Percentiles rank a stretch among this genome's conserved stretches.
These are phyloP conservation scores for Verruconis gallopava DNA, from an alignment of 2,329 filamentous ascomycete species.

Conservation along the genomic window DNA sequence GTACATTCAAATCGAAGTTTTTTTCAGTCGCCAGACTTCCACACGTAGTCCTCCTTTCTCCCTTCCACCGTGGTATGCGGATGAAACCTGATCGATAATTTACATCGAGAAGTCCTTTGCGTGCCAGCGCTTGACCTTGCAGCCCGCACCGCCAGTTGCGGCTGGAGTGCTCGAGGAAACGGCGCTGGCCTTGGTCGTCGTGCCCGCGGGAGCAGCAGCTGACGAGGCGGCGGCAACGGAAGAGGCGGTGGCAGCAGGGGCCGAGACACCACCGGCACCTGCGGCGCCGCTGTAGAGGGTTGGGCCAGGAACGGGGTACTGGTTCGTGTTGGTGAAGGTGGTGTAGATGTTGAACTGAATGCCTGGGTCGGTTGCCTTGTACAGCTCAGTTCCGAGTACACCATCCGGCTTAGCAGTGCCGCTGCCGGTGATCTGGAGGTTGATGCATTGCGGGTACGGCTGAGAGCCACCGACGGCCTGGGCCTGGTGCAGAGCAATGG, in stretches of 20 bases:
- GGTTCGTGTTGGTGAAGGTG: not conserved
- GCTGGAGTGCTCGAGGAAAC: too few species aligned
- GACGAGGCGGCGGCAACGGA: not conserved
- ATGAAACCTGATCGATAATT: too few species aligned
- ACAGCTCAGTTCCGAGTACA: slow-evolving; percentile 6
- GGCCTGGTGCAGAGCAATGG: slow-evolving; percentile 46
- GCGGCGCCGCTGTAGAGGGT: slow-evolving; percentile 6
- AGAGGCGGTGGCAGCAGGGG: not conserved
- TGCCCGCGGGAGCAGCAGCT: too few species aligned
- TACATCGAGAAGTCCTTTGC: too few species aligned
- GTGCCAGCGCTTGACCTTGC: not conserved
- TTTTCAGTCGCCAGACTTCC: too few species aligned
- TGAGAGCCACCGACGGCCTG: slow-evolving; percentile 30
- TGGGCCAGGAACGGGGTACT: slow-evolving; percentile 10
- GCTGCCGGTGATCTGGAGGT: slow-evolving; percentile 10
- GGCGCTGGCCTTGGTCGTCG: too few species aligned
- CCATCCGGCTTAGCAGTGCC: slow-evolving; percentile 9
- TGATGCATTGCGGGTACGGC: slow-evolving; percentile 25
- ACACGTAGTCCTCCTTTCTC: too few species aligned
- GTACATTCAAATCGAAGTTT: too few species aligned
- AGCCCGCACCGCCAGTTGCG: too few species aligned
- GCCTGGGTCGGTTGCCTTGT: slow-evolving; percentile 10
- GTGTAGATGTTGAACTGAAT: slow-evolving; percentile 11
- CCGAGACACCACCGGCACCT: not conserved
- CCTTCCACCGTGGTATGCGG: too few species aligned